phyloP scores from a whole-genome alignment of 371 early-diverging fungal species.

The Saksenaea oblongispora region DNA sequence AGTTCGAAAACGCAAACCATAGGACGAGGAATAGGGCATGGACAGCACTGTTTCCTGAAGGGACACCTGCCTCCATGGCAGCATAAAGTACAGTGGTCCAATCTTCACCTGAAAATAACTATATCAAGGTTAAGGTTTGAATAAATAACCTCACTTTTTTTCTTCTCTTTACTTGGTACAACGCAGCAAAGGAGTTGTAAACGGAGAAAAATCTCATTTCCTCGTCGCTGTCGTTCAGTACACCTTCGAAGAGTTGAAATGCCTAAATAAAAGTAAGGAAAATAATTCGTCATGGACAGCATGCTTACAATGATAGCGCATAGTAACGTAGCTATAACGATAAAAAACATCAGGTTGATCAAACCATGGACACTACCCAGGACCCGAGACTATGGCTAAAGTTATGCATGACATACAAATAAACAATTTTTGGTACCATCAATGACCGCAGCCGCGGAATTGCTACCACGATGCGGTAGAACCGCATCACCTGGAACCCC shows the following conservation, averaged over 20 bases:
- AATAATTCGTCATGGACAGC: not conserved
- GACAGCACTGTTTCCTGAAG: slow-evolving; percentile 41
- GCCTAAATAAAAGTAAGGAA: slow-evolving; percentile 23
- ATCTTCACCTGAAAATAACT: slow-evolving; percentile 71
- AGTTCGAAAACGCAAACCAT: slow-evolving; percentile 69
- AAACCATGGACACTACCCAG: slow-evolving; percentile 63
- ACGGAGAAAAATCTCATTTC: slow-evolving; percentile 64
- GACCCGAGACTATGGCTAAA: slow-evolving; percentile 46
- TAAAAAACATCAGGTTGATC: slow-evolving; percentile 64
- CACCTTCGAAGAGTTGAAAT: slow-evolving; percentile 50
- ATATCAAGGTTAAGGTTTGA: slow-evolving; percentile 1
- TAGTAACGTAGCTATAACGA: slow-evolving; percentile 54
- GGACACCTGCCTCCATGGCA: slow-evolving; percentile 48
- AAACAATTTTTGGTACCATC: slow-evolving; percentile 36
- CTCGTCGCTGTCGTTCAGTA: slow-evolving; percentile 42
- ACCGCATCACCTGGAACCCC: slow-evolving; percentile 62
- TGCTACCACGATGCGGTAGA: slow-evolving; percentile 60
- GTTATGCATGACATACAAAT: not conserved
- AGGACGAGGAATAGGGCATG: slow-evolving; percentile 59
- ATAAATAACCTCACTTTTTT: not conserved
- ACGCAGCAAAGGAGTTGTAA: slow-evolving; percentile 61
- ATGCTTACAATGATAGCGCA: slow-evolving; percentile 58
- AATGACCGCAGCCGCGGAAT: slow-evolving; percentile 56
- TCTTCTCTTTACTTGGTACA: slow-evolving; percentile 54
- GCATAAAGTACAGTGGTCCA: slow-evolving; percentile 67